phyloP scores from a whole-genome alignment of 2,329 filamentous ascomycete species.

The Aspergillus proliferans region DNA sequence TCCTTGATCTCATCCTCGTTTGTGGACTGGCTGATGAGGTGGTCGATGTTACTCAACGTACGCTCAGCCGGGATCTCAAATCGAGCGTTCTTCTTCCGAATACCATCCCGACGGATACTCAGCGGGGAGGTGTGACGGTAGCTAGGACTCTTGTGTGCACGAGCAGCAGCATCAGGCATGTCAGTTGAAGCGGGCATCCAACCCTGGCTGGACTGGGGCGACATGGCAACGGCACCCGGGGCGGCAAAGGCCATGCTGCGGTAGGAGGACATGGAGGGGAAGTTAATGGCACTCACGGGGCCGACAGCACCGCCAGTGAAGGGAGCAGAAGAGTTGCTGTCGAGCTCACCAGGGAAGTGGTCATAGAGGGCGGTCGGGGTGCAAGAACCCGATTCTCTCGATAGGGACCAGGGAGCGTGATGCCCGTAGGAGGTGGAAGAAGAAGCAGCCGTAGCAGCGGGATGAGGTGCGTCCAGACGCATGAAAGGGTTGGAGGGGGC shows the following conservation, averaged over 20 bases:
- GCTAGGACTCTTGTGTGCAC: conserved; percentile 59
- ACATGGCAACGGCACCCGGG: conserved; percentile 49
- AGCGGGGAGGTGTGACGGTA: conserved; percentile 67
- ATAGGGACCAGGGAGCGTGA: conserved; percentile 56
- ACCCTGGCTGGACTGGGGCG: conserved; percentile 57
- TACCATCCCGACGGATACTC: conserved; percentile 70
- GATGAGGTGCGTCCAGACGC: conserved; percentile 49
- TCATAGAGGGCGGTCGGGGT: conserved; percentile 70
- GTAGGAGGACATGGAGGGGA: conserved; percentile 33
- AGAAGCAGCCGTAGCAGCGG: conserved; percentile 15
- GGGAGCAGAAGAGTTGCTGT: conserved; percentile 38
- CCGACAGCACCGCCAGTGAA: conserved; percentile 39
- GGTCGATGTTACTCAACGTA: conserved; percentile 90
- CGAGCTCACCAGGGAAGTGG: conserved; percentile 50
- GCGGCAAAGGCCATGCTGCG: conserved; percentile 47
- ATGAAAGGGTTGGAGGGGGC: conserved; percentile 57
- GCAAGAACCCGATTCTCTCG: conserved; percentile 61
- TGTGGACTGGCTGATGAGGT: conserved; percentile 73
- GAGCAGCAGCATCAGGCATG: conserved; percentile 43
- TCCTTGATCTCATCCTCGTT: conserved; percentile 93
- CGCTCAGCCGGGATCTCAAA: conserved; percentile 95
- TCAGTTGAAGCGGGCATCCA: conserved; percentile 45
- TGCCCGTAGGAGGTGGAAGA: conserved; percentile 34
- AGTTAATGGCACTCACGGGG: conserved; percentile 34
- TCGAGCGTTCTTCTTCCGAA: conserved; percentile 97